A percentile compares a stretch with the other conserved stretches of the same genome.
Evolutionary conservation across 148 eudicot genomes (phyloP).

Genomic region (Rhododendron henanense): DNA sequence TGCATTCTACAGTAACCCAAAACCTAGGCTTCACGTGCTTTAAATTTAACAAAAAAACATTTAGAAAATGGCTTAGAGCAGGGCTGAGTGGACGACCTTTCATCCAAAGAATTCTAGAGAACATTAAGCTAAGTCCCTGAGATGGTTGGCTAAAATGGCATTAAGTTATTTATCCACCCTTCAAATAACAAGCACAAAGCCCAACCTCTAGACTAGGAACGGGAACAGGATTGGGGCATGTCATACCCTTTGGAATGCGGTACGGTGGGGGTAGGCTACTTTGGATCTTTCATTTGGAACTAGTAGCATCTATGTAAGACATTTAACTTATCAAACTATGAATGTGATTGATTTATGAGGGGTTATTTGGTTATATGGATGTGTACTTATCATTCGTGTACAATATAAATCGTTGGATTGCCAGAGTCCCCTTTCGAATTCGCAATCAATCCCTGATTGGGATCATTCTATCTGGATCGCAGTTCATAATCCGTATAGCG

Average conservation of each 20-base stretch:
- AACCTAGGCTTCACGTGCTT: neutral
- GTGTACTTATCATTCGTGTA: no score
- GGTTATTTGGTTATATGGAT: no score
- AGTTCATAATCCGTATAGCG: neutral
- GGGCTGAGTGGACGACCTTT: neutral
- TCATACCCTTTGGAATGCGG: no score
- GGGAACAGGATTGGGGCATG: neutral
- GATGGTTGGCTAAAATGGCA: neutral
- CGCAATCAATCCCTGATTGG: neutral
- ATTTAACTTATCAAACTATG: no score
- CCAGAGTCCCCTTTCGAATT: neutral
- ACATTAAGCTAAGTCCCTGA: neutral
- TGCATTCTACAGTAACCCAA: neutral
- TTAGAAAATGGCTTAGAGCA: neutral
- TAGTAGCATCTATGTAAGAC: no score
- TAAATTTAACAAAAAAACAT: neutral
- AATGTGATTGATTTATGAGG: no score
- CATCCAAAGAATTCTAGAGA: neutral
- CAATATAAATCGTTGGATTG: no score
- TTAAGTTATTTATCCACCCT: neutral
- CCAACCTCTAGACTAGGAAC: neutral
- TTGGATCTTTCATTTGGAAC: no score
- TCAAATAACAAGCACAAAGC: neutral
- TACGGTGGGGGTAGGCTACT: no score
- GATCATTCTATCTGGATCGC: neutral